phyloP scores from a whole-genome alignment of 78 protist species.

The Speleostelium caveatum region DNA sequence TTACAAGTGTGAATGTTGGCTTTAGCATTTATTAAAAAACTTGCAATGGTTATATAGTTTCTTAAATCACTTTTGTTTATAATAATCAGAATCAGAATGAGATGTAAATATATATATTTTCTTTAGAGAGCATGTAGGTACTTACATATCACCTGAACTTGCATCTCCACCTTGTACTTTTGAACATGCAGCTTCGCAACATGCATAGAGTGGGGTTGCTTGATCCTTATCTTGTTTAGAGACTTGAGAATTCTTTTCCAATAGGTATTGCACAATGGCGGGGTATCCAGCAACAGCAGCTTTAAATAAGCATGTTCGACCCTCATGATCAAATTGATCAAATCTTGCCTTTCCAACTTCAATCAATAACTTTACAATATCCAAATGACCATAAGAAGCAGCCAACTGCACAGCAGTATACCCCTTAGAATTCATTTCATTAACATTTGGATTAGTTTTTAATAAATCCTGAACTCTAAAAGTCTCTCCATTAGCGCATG shows the following conservation, averaged over 20 bases:
- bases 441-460: background rate
- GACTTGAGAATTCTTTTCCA: background rate
- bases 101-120: background rate
- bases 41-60: background rate
- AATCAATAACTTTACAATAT: background rate
- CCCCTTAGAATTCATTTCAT: background rate
- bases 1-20: background rate
- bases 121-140: background rate
- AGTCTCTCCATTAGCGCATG: conserved; percentile 26
- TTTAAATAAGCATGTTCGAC: conserved; percentile 6
- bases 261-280: background rate
- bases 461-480: conserved; percentile 7
- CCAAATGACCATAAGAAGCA: conserved; percentile 1
- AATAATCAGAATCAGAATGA: too few relatives aligned
- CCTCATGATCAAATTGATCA: conserved; percentile 3
- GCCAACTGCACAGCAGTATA: background rate
- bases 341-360: background rate
- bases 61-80: too few relatives aligned
- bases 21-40: background rate
- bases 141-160: background rate
- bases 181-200: background rate
- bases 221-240: background rate
- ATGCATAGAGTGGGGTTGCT: conserved; percentile 5
- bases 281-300: conserved; percentile 2
- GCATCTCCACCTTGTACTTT: background rate